phyloP scores from a whole-genome alignment of 371 early-diverging fungal species.

The Mortierella sp. region DNA sequence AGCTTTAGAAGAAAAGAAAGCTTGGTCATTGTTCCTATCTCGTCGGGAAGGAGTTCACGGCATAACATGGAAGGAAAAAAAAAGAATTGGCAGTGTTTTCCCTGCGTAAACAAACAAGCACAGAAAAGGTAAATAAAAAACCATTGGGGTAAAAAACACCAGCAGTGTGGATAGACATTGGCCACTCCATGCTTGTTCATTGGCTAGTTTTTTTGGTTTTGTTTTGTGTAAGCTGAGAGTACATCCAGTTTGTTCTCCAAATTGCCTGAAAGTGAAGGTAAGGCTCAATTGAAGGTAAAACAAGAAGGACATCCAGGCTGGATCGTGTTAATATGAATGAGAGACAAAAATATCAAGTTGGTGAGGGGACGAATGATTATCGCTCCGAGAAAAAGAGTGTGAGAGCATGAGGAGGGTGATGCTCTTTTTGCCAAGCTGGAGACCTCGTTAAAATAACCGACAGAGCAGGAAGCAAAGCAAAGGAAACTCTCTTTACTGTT shows the following conservation, averaged over 20 bases:
- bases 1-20: not conserved
- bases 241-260: not conserved
- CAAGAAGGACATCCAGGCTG: not conserved
- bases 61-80: not conserved
- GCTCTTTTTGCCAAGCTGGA: not conserved
- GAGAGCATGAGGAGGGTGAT: slow-evolving; percentile 8
- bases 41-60: not conserved
- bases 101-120: slow-evolving; percentile 10
- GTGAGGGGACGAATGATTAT: not conserved
- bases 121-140: not conserved
- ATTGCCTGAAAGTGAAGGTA: not conserved
- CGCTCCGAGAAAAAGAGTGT: not conserved
- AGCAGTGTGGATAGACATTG: not conserved
- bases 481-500: no score
- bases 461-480: no score
- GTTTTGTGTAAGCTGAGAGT: not conserved
- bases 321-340: slow-evolving; percentile 6
- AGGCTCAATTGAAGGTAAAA: not conserved
- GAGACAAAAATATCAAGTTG: not conserved
- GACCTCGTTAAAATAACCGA: not conserved
- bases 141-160: not conserved
- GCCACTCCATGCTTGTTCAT: slow-evolving; percentile 6
- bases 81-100: not conserved
- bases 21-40: not conserved
- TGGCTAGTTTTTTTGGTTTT: not conserved